Evolutionary conservation across 2,329 filamentous ascomycete genomes (phyloP).

Genomic region (Plectosphaerella plurivora): DNA sequence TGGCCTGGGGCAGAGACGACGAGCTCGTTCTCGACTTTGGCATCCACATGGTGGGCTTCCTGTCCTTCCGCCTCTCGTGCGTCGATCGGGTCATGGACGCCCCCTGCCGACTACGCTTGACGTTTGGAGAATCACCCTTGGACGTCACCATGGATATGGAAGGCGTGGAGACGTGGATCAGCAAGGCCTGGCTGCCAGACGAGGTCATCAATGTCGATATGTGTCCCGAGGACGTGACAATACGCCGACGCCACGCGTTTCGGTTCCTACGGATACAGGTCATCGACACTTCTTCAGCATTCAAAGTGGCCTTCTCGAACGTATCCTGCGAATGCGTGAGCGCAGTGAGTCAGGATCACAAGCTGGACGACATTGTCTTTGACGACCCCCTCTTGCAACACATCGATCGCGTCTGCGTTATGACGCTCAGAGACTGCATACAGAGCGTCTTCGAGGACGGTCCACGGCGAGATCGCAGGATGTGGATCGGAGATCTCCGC

Average conservation of each 20-base stretch:
- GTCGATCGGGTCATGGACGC: constrained; percentile 26
- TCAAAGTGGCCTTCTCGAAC: constrained; percentile 23
- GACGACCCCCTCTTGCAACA: constrained; percentile 14
- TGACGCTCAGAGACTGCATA: constrained; percentile 30
- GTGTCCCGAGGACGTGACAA: constrained; percentile 20
- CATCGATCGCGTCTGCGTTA: constrained; percentile 24
- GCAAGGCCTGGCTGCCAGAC: constrained; percentile 30
- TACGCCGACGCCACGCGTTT: constrained; percentile 25
- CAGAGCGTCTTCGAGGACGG: constrained; percentile 32
- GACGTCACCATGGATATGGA: constrained; percentile 28
- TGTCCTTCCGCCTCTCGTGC: constrained; percentile 22
- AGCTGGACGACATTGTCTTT: constrained; percentile 12
- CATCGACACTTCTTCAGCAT: constrained; percentile 27
- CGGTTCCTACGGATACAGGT: constrained; percentile 27
- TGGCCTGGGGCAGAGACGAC: constrained; percentile 19
- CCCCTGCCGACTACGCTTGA: constrained; percentile 26
- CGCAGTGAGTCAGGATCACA: constrained; percentile 15
- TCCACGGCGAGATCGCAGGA: constrained; percentile 26
- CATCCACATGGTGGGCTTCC: constrained; percentile 24
- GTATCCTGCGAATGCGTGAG: constrained; percentile 22
- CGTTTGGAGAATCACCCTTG: constrained; percentile 28
- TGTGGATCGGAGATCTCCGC: constrained; percentile 30
- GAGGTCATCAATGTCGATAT: constrained; percentile 28
- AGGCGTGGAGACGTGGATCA: constrained; percentile 28
- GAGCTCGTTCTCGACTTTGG: constrained; percentile 27